Conservation (phyloP, 2,329 filamentous ascomycete genomes). For the Penicillium sp. region DNA sequence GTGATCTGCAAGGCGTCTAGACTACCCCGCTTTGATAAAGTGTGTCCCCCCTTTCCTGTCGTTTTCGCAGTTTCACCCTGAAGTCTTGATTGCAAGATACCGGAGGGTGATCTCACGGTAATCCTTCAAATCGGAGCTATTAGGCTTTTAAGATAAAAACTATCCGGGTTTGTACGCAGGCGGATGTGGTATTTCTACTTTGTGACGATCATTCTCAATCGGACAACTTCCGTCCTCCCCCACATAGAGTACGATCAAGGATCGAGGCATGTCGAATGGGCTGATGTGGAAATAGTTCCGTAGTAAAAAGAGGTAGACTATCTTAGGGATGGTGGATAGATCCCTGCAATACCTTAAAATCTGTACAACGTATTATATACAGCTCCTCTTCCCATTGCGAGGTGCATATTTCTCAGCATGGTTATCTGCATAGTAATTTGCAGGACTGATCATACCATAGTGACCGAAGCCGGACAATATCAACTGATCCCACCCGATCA, state of each 20-base stretch:
- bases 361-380: neutral
- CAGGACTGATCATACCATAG: neutral
- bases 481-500: too few species aligned
- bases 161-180: too few species aligned
- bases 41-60: too few species aligned
- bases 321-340: neutral
- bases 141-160: neutral
- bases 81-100: neutral
- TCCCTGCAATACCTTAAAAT: neutral
- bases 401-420: neutral
- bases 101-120: neutral
- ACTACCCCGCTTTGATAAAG: constrained; percentile 5
- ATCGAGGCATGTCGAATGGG: neutral
- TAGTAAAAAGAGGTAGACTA: too few species aligned
- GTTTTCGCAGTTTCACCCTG: too few species aligned
- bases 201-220: neutral
- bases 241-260: neutral
- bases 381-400: neutral
- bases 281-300: too few species aligned
- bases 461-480: neutral
- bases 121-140: neutral
- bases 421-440: neutral
- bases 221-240: constrained; percentile 5
- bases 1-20: too few species aligned
- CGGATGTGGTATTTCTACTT: too few species aligned